These are phyloP conservation scores for Phytophthora meadii DNA, from an alignment of 352 stramenopile species.

Conservation along the genomic window DNA sequence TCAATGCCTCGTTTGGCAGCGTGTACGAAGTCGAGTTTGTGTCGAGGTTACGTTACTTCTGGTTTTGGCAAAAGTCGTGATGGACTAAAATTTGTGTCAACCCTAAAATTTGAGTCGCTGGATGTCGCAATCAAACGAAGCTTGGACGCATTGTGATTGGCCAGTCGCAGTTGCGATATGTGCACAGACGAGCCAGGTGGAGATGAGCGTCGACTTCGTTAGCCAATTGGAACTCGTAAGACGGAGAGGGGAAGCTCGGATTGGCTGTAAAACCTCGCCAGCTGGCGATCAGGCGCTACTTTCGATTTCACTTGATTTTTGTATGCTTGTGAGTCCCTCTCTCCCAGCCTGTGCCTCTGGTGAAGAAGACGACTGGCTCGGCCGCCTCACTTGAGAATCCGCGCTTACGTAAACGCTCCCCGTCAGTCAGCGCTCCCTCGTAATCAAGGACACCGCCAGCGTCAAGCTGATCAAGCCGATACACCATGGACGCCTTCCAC, in stretches of 20 bases:
- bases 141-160: conserved; percentile 14
- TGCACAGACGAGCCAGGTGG: background rate
- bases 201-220: conserved; percentile 9
- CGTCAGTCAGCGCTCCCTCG: conserved; percentile 14
- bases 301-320: conserved; percentile 12
- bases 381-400: conserved; percentile 39
- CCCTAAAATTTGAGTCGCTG: conserved; percentile 1
- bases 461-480: conserved; percentile 12
- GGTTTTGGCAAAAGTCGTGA: too few relatives aligned
- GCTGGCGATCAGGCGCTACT: background rate
- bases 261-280: conserved; percentile 8
- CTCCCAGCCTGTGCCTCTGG: conserved; percentile 11
- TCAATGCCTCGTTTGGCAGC: too few relatives aligned
- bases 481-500: conserved; percentile 78
- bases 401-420: conserved; percentile 54
- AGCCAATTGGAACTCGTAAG: conserved; percentile 4
- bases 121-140: conserved; percentile 32
- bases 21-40: too few relatives aligned
- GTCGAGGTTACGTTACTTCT: too few relatives aligned
- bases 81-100: too few relatives aligned
- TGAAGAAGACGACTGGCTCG: conserved; percentile 34
- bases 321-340: conserved; percentile 1
- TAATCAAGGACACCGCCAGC: conserved; percentile 43
- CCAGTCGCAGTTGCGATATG: conserved; percentile 7
- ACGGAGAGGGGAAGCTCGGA: background rate